These are phyloP conservation scores for Excoecaria agallocha DNA, from an alignment of 345 rosid species.

Conservation along the genomic window DNA sequence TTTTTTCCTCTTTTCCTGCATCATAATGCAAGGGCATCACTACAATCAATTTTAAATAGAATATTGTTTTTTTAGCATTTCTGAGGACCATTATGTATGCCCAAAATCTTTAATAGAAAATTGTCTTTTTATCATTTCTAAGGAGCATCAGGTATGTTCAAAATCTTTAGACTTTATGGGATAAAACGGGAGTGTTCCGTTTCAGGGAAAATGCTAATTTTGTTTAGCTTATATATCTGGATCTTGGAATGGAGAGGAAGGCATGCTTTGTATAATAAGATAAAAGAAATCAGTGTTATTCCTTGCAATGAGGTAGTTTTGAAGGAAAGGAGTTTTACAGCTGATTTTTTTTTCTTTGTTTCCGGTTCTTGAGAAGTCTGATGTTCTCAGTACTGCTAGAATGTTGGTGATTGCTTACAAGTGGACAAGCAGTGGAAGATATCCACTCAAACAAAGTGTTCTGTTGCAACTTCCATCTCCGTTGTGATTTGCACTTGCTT, in stretches of 20 bases:
- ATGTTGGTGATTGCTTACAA: not conserved
- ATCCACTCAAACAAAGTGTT: not conserved
- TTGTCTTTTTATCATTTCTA: not conserved
- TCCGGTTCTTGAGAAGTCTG: not conserved
- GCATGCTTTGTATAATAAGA: not conserved
- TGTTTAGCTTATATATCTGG: not conserved
- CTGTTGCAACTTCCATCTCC: not conserved
- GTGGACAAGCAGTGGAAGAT: constrained; percentile 1
- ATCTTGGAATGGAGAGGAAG: not conserved
- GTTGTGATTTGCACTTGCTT: not conserved
- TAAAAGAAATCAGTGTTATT: not conserved
- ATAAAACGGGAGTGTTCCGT: not conserved
- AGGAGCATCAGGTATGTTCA: not conserved
- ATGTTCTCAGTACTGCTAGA: not conserved
- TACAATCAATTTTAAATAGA: not conserved
- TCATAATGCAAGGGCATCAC: not conserved
- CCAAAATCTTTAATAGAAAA: not conserved
- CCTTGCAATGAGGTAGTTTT: not conserved
- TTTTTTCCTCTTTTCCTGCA: not conserved
- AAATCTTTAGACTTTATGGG: not conserved
- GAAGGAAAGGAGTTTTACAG: not conserved
- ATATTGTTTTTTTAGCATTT: not conserved
- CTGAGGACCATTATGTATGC: not conserved
- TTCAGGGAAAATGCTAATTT: not conserved
- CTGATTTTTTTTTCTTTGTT: not conserved